Base-by-base conservation (phyloP, 441 rosid genomes). In the Gossypium davidsonii region DNA sequence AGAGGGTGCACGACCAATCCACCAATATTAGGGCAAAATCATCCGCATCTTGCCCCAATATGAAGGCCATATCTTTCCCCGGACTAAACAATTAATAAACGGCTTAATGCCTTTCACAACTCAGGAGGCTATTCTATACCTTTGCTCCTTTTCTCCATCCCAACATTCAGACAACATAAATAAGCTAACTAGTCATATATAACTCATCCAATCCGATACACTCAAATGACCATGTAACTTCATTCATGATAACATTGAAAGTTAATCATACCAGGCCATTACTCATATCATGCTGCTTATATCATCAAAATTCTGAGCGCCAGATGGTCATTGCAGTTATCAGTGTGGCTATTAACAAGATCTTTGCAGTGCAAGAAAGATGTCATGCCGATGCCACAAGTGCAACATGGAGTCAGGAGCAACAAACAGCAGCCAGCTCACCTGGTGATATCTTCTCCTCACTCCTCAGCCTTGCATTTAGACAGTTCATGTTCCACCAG, bases 401-500 rank as follows among this genome's bases (percentile, higher is more conserved):
- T 18, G 7, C 62, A 46, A 23, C 15, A 49, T 0, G 58, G 10
- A 49, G 26, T 3, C 62, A 21, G 34, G 62, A 57, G 34, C 58
- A 18, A 18, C 23, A 18, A 23, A 26, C 2, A 66, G 46, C 31
- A 34, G 67, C 53, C 46, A 68, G 66, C 66, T 57, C 60, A 28
- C 20, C 58, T 31, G 56, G 53, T 53, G 39, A 57, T 46, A 68
- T 0, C 15, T 9, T 74, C 12, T 76, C 78, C 67, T 70, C 48
- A 71, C 65, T 77, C 74, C 46, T 73, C 57, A 44, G 68, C 77
- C 55, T 17, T 1, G 3, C 34, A 56, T 74, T 81, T 85, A 23
- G 78, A 46, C 58, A 84, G 74, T 63, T 86, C 86, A 1, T 76
- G 77, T 82, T 87, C 88, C 64, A 90, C 80, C 82, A 88, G 48